Percentiles rank a stretch among this genome's conserved stretches.
phyloP scores from a whole-genome alignment of 2,329 filamentous ascomycete species.

The Ophiostoma himal-ulmi region DNA sequence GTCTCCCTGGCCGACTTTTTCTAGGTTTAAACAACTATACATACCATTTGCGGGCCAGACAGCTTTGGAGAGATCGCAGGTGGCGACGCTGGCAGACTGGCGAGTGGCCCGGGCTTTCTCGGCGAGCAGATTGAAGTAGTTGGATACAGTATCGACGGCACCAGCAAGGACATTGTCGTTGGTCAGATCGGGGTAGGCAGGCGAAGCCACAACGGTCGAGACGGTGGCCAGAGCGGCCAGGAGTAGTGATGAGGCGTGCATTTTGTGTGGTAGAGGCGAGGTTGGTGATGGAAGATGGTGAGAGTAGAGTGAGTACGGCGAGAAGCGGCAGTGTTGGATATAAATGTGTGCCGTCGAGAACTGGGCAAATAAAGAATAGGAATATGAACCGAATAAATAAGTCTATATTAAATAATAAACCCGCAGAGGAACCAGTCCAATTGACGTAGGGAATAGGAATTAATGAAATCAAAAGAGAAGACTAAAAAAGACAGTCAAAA shows the following conservation, averaged over 20 bases:
- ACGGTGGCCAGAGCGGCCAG: constrained; percentile 37
- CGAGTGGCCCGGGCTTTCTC: constrained; percentile 48
- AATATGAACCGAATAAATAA: background rate
- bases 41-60: constrained; percentile 43
- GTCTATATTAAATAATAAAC: background rate
- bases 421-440: background rate
- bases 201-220: constrained; percentile 43
- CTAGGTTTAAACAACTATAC: background rate
- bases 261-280: constrained; percentile 29
- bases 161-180: constrained; percentile 37
- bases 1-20: constrained; percentile 33
- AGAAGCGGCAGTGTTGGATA: background rate
- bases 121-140: constrained; percentile 57
- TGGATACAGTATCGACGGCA: constrained; percentile 45
- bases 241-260: constrained; percentile 46
- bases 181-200: constrained; percentile 43
- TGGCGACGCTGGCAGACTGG: constrained; percentile 37
- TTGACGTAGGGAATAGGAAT: background rate
- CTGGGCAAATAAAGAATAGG: background rate
- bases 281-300: background rate
- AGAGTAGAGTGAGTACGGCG: no score
- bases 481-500: background rate
- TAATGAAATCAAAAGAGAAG: background rate
- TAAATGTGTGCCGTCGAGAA: background rate
- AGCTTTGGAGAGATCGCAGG: constrained; percentile 51